Evolutionary conservation across 805 yeast genomes (phyloP), one percentile per base, ranked within the genome.

Genomic region (Yarrowia sp.): DNA sequence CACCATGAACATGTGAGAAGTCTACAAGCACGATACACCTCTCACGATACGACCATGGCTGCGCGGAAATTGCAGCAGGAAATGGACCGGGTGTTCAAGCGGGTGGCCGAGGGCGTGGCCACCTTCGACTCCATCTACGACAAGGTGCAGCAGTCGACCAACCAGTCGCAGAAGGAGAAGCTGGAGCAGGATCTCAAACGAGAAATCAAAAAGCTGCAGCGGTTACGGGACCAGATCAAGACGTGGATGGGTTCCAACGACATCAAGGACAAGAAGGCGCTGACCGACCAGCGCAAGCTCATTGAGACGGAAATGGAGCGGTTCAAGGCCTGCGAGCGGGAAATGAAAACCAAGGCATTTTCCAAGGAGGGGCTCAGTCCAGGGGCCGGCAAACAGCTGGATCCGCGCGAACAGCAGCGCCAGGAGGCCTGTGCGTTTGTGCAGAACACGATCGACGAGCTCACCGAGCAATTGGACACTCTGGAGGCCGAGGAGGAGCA

Each of bases 151-250:
- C 84, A 84, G 64, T 87, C 96, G 61, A 93, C 92, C 71, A 89
- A 89, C 74, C 89, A 86, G 72, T 87, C 97, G 2, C 97, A 93
- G 77, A 90, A 94, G 80, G 98, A 94, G 77, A 94, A 94, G 78
- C 83, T 95, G 70, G 99, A 95, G 77, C 74, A 76, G 70, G 99
- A 94, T 77, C 82, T 94, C 76, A 93, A 95, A 80, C 89, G 95
- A 75, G 98, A 95, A 78, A 93, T 95, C 79, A 94, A 95, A 79
- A 94, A 92, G 78, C 83, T 94, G 69, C 99, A 94, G 77, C 87
- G 97, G 77, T 87, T 89, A 74, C 85, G 98, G 77, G 99, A 94
- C 78, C 98, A 92, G 80, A 91, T 94, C 74, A 94, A 94, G 80
- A 90, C 90, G 69, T 94, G 99, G 99, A 80, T 92, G 77, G 87